Evolutionary conservation across 2,329 filamentous ascomycete species (phyloP).

Genomic region (Aspergillus neotritici): DNA sequence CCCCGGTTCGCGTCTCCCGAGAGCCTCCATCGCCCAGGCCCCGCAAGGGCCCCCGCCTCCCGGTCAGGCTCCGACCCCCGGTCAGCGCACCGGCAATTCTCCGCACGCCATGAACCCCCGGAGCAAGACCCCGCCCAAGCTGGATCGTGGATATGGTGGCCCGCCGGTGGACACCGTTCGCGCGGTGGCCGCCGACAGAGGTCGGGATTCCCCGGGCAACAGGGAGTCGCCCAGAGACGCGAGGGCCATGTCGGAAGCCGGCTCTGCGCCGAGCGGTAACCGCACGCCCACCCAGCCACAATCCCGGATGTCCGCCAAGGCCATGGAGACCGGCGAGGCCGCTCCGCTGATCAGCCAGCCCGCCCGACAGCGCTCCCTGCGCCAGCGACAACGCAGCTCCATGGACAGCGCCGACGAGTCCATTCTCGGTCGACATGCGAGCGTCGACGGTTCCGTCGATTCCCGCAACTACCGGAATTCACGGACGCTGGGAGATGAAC

Average conservation of each 20-base stretch:
- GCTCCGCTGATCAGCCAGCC: constrained; percentile 40
- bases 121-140: constrained; percentile 50
- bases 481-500: constrained; percentile 38
- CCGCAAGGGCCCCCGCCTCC: constrained; percentile 60
- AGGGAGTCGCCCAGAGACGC: constrained; percentile 38
- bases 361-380: constrained; percentile 47
- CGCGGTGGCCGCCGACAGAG: constrained; percentile 42
- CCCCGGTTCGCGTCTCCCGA: constrained; percentile 54
- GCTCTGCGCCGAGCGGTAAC: constrained; percentile 53
- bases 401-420: constrained; percentile 64
- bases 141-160: constrained; percentile 40
- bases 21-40: constrained; percentile 54
- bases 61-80: constrained; percentile 58
- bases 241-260: constrained; percentile 40
- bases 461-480: constrained; percentile 36
- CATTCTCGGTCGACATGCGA: constrained; percentile 37
- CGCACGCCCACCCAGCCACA: constrained; percentile 56
- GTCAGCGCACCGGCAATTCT: constrained; percentile 45
- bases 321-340: constrained; percentile 44
- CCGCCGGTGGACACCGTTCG: constrained; percentile 41
- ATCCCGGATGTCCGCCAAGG: constrained; percentile 38
- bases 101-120: constrained; percentile 26
- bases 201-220: constrained; percentile 44
- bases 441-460: constrained; percentile 38
- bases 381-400: constrained; percentile 58